These are phyloP conservation scores for Polyplosphaeria fusca DNA, from an alignment of 495 filamentous ascomycete genomes.

Conservation along the genomic window DNA sequence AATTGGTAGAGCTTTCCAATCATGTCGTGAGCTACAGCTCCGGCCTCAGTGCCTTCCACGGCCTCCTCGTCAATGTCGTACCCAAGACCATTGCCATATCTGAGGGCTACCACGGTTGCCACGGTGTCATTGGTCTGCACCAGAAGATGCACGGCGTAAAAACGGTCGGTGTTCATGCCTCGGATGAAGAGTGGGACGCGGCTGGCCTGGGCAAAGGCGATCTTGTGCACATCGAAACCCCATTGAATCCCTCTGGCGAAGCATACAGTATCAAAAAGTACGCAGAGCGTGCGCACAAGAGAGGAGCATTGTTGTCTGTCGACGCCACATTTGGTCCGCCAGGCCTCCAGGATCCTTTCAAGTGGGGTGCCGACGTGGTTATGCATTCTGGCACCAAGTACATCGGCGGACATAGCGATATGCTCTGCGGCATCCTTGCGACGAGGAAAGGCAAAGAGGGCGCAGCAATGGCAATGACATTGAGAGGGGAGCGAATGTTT, in stretches of 20 bases:
- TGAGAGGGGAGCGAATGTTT: slow-evolving; percentile 64
- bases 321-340: slow-evolving; percentile 95
- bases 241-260: slow-evolving; percentile 82
- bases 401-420: slow-evolving; percentile 87
- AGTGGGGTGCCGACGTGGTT: slow-evolving; percentile 72
- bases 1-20: slow-evolving; percentile 39
- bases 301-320: slow-evolving; percentile 74
- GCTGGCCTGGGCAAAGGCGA: slow-evolving; percentile 58
- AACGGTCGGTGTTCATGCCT: slow-evolving; percentile 50
- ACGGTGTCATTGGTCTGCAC: slow-evolving; percentile 73
- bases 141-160: slow-evolving; percentile 65
- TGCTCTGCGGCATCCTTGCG: slow-evolving; percentile 80
- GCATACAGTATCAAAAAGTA: slow-evolving; percentile 67
- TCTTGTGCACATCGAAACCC: slow-evolving; percentile 87
- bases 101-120: slow-evolving; percentile 88
- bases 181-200: slow-evolving; percentile 40
- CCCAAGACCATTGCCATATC: slow-evolving; percentile 75
- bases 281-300: slow-evolving; percentile 65
- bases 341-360: slow-evolving; percentile 79
- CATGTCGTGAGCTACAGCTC: slow-evolving; percentile 73
- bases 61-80: slow-evolving; percentile 70
- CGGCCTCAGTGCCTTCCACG: slow-evolving; percentile 84
- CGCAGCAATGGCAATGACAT: slow-evolving; percentile 42
- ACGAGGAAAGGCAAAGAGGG: slow-evolving; percentile 45
- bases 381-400: slow-evolving; percentile 96